Conservation (phyloP, 2,329 filamentous ascomycete genomes). For the Endocalyx cinctus region DNA sequence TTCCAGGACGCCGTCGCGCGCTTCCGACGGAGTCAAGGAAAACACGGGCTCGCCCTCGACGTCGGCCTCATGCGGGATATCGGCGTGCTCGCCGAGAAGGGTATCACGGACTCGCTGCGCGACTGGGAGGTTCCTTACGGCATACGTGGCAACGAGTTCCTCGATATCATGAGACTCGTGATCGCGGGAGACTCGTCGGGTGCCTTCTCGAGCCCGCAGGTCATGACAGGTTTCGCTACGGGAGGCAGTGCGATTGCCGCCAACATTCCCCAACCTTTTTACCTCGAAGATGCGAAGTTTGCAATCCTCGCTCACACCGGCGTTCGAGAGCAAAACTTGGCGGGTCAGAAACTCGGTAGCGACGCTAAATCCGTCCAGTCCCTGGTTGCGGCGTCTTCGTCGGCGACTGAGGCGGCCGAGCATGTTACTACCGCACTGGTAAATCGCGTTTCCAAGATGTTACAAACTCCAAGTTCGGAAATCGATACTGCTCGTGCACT, state of each 20-base stretch:
- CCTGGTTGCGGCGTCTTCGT: constrained; percentile 15
- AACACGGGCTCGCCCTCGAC: constrained; percentile 19
- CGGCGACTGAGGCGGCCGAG: constrained; percentile 15
- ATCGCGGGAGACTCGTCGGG: background rate
- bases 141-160: background rate
- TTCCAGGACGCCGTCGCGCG: constrained; percentile 28
- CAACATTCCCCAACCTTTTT: constrained; percentile 20
- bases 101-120: constrained; percentile 10
- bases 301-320: constrained; percentile 20
- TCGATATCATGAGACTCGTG: background rate
- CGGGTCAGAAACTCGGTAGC: constrained; percentile 8
- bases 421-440: constrained; percentile 19
- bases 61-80: constrained; percentile 24
- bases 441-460: constrained; percentile 20
- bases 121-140: background rate
- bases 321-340: constrained; percentile 14
- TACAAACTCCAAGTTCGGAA: constrained; percentile 26
- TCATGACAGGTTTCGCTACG: background rate
- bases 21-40: constrained; percentile 7
- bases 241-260: background rate
- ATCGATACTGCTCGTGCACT: constrained; percentile 21
- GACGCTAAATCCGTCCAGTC: constrained; percentile 9
- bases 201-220: background rate
- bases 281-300: constrained; percentile 26
- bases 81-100: constrained; percentile 23